A percentile compares a stretch with the other conserved stretches of the same genome.
phyloP scores from a whole-genome alignment of 2,329 filamentous ascomycete genomes.

The Beauveria medogensis region DNA sequence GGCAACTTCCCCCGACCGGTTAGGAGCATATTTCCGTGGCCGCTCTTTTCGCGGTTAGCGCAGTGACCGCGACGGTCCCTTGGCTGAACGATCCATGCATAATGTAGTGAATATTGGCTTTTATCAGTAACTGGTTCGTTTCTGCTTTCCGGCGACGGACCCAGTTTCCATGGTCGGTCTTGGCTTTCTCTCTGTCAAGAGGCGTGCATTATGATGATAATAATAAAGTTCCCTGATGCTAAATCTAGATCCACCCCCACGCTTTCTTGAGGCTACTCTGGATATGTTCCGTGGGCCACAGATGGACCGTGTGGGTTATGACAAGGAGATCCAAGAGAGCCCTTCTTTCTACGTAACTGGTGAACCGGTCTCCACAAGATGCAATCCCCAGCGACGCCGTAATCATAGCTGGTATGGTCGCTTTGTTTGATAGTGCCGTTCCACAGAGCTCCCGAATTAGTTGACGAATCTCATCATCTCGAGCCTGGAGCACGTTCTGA shows the following conservation, averaged over 20 bases:
- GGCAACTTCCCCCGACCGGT: background rate
- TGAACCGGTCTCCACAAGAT: background rate
- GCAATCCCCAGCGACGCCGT: background rate
- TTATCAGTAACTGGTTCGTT: background rate
- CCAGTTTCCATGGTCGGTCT: no score
- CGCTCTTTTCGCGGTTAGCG: background rate
- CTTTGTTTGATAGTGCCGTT: background rate
- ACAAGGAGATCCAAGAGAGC: background rate
- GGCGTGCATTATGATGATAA: background rate
- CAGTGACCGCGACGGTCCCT: background rate
- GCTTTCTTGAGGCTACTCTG: background rate
- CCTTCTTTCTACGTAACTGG: background rate
- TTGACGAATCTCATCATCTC: constrained; percentile 23
- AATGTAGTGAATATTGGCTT: background rate
- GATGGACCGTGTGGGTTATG: background rate
- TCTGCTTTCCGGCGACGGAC: background rate
- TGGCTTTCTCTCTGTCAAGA: background rate
- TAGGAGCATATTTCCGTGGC: background rate
- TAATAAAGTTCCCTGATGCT: background rate
- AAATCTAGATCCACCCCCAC: background rate
- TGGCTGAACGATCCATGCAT: background rate
- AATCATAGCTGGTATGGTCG: constrained; percentile 13
- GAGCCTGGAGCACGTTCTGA: background rate
- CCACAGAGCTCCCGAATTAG: background rate
- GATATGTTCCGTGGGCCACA: background rate